A percentile compares a stretch with the other conserved stretches of the same genome.
Evolutionary conservation across 768 basidiomycete species (phyloP).

Genomic region (Crepidotus variabilis): DNA sequence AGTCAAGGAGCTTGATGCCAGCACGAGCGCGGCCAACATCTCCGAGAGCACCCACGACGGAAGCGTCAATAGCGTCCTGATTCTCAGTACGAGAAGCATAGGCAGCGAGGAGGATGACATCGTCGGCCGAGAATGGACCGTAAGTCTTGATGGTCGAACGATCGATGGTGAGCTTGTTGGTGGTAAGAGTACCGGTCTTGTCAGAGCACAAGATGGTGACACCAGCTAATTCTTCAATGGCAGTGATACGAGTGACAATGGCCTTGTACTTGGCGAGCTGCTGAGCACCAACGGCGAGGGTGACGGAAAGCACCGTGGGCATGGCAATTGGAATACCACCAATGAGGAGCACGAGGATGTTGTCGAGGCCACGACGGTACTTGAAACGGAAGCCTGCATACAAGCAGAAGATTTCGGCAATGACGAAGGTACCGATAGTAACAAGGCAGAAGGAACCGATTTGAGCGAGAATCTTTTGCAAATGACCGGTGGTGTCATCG

Average conservation of each 20-base stretch:
- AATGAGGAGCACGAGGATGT: conserved; percentile 97
- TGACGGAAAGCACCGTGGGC: conserved; percentile 98
- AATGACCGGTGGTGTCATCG: conserved; percentile 95
- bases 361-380: conserved; percentile 94
- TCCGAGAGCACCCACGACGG: conserved; percentile 78
- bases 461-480: conserved; percentile 97
- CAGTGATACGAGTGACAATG: conserved; percentile 98
- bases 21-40: conserved; percentile 73
- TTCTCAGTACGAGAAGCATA: conserved; percentile 99
- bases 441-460: conserved; percentile 98
- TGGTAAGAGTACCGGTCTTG: conserved; percentile 97
- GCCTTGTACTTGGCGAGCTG: conserved; percentile 99
- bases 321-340: conserved; percentile 99
- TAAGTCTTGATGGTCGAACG: conserved; percentile 88
- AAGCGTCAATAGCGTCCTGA: conserved; percentile 94
- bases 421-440: conserved; percentile 92
- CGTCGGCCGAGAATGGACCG: conserved; percentile 82
- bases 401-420: conserved; percentile 91
- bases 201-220: conserved; percentile 99
- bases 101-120: conserved; percentile 90
- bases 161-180: conserved; percentile 99
- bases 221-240: conserved; percentile 97
- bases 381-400: conserved; percentile 89
- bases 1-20: conserved; percentile 95
- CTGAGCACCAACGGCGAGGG: conserved; percentile 97